Conservation (phyloP, 164 flowering plant species). For the Buxus sempervirens region DNA sequence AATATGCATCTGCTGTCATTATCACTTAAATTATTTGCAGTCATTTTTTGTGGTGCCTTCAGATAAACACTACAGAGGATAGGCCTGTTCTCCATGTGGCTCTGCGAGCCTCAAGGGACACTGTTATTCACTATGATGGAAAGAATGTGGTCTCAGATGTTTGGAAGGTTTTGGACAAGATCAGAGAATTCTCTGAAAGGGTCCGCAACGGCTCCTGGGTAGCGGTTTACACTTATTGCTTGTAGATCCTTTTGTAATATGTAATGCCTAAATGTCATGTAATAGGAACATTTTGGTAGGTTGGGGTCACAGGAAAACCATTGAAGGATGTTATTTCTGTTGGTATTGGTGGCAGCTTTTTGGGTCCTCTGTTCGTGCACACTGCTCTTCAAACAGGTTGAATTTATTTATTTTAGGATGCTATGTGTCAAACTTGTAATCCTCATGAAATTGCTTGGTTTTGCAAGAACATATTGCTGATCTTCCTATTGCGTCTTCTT, state of each 20-base stretch:
- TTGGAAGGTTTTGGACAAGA: constrained; percentile 93
- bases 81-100: constrained; percentile 97
- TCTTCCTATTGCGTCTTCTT: neutral
- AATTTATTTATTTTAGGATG: neutral
- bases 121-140: constrained; percentile 75
- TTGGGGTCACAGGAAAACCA: constrained; percentile 89
- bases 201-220: constrained; percentile 95
- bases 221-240: constrained; percentile 13
- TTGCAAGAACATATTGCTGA: neutral
- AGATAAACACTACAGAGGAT: constrained; percentile 91
- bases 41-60: constrained; percentile 6
- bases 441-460: constrained; percentile 2
- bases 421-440: neutral
- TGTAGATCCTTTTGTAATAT: constrained; percentile 4
- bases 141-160: constrained; percentile 94
- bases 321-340: constrained; percentile 75
- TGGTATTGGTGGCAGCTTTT: constrained; percentile 95
- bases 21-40: neutral
- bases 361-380: constrained; percentile 97
- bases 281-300: constrained; percentile 33
- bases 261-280: constrained; percentile 3
- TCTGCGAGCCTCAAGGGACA: constrained; percentile 82
- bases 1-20: neutral
- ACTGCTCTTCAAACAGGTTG: constrained; percentile 95
- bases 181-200: constrained; percentile 71